These are phyloP conservation scores for Phaeotremella skinneri DNA, from an alignment of 768 basidiomycete species.

Conservation along the genomic window DNA sequence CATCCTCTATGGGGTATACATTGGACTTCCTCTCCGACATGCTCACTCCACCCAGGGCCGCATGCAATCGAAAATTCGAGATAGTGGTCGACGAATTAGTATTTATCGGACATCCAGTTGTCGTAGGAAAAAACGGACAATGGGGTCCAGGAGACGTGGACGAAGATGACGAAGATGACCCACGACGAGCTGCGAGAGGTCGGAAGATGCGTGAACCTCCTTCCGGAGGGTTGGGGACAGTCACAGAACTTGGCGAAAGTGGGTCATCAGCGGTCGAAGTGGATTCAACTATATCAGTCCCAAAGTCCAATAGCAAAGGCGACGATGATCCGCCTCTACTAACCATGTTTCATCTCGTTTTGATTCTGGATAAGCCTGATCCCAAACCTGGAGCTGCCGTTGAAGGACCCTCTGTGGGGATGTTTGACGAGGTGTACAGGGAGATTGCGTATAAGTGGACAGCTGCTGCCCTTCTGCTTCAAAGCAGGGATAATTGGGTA, in stretches of 20 bases:
- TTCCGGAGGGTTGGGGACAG: slow-evolving; percentile 20
- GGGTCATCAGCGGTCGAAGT: neutral
- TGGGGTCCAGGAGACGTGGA: slow-evolving; percentile 61
- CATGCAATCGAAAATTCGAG: slow-evolving; percentile 94
- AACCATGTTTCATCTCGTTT: slow-evolving; percentile 69
- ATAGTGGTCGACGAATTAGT: slow-evolving; percentile 85
- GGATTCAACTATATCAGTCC: neutral
- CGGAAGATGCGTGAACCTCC: slow-evolving; percentile 19
- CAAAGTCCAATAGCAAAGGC: slow-evolving; percentile 3
- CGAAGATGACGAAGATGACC: slow-evolving; percentile 32
- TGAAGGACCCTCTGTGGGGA: slow-evolving; percentile 18
- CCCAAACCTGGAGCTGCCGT: slow-evolving; percentile 53
- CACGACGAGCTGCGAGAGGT: slow-evolving; percentile 17
- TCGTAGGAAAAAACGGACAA: slow-evolving; percentile 65
- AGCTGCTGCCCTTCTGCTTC: slow-evolving; percentile 88
- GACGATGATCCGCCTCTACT: slow-evolving; percentile 33
- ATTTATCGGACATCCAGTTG: slow-evolving; percentile 93
- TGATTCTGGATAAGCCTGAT: slow-evolving; percentile 85
- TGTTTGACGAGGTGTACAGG: slow-evolving; percentile 73
- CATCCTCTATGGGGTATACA: slow-evolving; percentile 69
- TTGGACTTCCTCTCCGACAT: slow-evolving; percentile 76
- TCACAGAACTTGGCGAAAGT: slow-evolving; percentile 23
- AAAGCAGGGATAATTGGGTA: slow-evolving; percentile 80
- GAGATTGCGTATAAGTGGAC: slow-evolving; percentile 86
- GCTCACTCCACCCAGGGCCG: slow-evolving; percentile 69